Percentiles rank a stretch among this genome's conserved stretches.
Evolutionary conservation across 2,329 filamentous ascomycete genomes (phyloP).

Genomic region (Ceratocystis huliohia): DNA sequence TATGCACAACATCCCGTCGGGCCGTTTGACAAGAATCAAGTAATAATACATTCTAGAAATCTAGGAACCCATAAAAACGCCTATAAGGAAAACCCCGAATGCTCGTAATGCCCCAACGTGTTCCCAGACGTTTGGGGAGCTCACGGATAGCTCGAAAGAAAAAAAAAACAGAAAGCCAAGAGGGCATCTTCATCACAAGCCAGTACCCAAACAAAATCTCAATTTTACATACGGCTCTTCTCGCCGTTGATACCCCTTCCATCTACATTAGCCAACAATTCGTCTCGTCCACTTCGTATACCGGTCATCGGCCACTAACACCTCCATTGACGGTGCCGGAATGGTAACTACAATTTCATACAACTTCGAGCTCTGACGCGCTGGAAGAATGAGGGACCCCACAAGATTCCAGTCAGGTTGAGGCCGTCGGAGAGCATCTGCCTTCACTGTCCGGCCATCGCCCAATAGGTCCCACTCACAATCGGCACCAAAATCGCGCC

Average conservation of each 20-base stretch:
- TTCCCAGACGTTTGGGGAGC: not conserved
- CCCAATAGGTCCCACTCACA: constrained; percentile 29
- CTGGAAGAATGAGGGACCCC: constrained; percentile 28
- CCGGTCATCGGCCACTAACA: constrained; percentile 23
- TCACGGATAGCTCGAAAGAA: not conserved
- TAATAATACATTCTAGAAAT: not conserved
- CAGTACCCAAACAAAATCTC: not conserved
- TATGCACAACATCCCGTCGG: not conserved
- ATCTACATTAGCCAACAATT: constrained; percentile 18
- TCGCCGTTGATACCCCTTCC: not conserved
- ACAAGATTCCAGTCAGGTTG: constrained; percentile 27
- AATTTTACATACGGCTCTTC: not conserved
- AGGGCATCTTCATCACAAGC: not conserved
- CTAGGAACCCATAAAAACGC: not conserved
- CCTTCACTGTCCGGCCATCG: constrained; percentile 8
- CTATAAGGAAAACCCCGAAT: not conserved
- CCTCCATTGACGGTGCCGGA: constrained; percentile 26
- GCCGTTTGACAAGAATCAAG: not conserved
- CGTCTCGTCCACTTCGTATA: constrained; percentile 27
- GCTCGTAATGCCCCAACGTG: not conserved
- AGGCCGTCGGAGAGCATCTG: constrained; percentile 27
- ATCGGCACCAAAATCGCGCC: constrained; percentile 34
- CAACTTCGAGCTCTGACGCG: constrained; percentile 22
- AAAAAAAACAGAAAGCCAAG: not conserved
- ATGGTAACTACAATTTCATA: constrained; percentile 29